Conservation (phyloP, 257 asterid genomes). For the Ajuga chamaepitys region DNA sequence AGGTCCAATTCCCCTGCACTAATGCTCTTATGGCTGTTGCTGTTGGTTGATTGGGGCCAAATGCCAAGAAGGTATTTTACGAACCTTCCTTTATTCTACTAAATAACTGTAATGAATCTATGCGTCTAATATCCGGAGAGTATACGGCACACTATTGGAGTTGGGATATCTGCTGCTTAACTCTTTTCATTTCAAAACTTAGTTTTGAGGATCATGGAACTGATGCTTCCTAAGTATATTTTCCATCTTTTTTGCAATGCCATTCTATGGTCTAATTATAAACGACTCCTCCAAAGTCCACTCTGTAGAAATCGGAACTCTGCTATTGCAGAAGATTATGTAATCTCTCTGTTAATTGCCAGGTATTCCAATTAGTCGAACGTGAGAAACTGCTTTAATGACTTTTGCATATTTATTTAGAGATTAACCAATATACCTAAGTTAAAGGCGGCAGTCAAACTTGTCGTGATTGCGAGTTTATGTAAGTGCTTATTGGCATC, state of each 20-base stretch:
- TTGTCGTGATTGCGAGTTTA: neutral
- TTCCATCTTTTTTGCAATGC: neutral
- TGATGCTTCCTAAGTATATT: neutral
- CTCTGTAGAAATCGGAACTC: neutral
- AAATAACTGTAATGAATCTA: neutral
- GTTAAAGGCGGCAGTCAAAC: neutral
- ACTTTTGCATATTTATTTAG: neutral
- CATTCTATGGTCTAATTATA: too few relatives aligned
- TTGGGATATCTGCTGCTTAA: neutral
- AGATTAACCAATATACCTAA: neutral
- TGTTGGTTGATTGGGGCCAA: constrained; percentile 40
- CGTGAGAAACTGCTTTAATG: neutral
- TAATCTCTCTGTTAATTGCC: neutral
- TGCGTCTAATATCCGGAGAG: neutral
- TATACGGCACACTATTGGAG: neutral
- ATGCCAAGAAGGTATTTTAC: constrained; percentile 35
- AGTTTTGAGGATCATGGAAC: neutral
- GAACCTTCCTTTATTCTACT: constrained; percentile 13
- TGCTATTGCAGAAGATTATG: neutral
- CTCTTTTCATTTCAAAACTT: neutral
- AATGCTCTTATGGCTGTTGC: constrained; percentile 45
- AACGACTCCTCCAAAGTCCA: neutral
- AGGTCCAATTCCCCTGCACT: constrained; percentile 59
- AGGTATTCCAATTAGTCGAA: neutral
- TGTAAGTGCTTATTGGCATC: constrained; percentile 4